phyloP scores from a whole-genome alignment of 352 stramenopile genomes.

The Halophytophthora polymorphica region DNA sequence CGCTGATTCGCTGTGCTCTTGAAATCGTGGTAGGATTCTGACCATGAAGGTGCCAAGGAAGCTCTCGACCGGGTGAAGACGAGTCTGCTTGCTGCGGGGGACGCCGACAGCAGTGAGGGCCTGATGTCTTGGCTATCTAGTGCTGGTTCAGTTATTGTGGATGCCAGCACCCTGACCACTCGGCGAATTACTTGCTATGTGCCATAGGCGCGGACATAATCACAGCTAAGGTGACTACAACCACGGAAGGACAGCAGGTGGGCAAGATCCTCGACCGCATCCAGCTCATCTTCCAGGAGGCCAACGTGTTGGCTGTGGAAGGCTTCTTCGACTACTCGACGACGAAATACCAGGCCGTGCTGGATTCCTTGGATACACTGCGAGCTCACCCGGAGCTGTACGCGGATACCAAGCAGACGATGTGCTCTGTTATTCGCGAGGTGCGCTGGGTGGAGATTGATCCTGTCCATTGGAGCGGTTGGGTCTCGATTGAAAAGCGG shows the following conservation, averaged over 20 bases:
- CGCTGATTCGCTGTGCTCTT: no score
- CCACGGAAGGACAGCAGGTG: constrained; percentile 10
- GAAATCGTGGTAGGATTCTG: constrained; percentile 19
- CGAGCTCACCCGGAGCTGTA: constrained; percentile 12
- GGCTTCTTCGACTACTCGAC: constrained; percentile 64
- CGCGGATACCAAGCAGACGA: constrained; percentile 4
- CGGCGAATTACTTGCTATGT: background rate
- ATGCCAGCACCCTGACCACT: background rate
- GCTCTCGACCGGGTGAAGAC: constrained; percentile 30
- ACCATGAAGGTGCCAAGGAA: constrained; percentile 24
- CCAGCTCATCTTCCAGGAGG: constrained; percentile 40
- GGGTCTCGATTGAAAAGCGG: background rate
- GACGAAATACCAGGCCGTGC: constrained; percentile 45
- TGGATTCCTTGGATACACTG: constrained; percentile 30
- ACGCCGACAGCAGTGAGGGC: constrained; percentile 19
- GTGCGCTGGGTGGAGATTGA: constrained; percentile 5
- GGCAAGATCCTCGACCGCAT: constrained; percentile 26
- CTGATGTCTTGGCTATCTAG: background rate
- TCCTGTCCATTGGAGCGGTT: background rate
- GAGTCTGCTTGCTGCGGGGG: constrained; percentile 21
- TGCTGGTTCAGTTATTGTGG: background rate
- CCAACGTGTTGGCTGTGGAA: constrained; percentile 59
- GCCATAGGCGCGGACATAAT: constrained; percentile 14
- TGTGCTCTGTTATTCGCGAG: constrained; percentile 16
- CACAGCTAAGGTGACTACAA: constrained; percentile 6